Conservation (phyloP, 306 rosid genomes). For the Heteromeles arbutifolia region DNA sequence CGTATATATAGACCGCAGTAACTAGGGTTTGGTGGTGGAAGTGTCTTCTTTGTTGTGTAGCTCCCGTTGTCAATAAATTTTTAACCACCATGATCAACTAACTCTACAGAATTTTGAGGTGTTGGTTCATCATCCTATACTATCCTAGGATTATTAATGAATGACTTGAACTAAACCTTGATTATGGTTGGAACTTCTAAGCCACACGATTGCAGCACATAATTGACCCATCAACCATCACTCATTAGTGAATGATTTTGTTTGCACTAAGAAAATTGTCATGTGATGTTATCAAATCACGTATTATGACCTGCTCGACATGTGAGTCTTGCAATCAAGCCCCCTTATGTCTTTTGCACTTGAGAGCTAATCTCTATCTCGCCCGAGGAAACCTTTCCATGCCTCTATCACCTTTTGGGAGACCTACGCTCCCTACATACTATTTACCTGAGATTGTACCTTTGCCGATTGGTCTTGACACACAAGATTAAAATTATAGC, state of each 20-base stretch:
- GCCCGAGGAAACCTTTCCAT: too few relatives aligned
- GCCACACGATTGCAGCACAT: background rate
- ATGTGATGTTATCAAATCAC: too few relatives aligned
- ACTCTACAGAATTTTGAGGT: background rate
- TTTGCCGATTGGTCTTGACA: background rate
- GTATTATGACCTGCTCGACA: too few relatives aligned
- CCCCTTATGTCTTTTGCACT: too few relatives aligned
- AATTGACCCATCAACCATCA: background rate
- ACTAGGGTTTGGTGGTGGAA: background rate
- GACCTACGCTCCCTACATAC: background rate
- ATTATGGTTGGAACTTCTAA: background rate
- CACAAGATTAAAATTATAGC: too few relatives aligned
- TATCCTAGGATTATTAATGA: background rate
- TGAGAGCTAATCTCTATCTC: too few relatives aligned
- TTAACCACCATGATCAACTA: background rate
- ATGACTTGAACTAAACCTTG: background rate
- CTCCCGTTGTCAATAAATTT: background rate
- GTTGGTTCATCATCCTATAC: background rate
- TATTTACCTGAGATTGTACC: background rate
- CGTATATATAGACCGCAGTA: too few relatives aligned
- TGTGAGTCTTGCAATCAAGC: background rate
- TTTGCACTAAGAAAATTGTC: background rate
- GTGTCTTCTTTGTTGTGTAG: background rate
- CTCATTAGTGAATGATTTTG: background rate
- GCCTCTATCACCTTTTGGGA: too few relatives aligned